phyloP scores from a whole-genome alignment of 2,329 filamentous ascomycete species.

The Penicillium rolfsii region DNA sequence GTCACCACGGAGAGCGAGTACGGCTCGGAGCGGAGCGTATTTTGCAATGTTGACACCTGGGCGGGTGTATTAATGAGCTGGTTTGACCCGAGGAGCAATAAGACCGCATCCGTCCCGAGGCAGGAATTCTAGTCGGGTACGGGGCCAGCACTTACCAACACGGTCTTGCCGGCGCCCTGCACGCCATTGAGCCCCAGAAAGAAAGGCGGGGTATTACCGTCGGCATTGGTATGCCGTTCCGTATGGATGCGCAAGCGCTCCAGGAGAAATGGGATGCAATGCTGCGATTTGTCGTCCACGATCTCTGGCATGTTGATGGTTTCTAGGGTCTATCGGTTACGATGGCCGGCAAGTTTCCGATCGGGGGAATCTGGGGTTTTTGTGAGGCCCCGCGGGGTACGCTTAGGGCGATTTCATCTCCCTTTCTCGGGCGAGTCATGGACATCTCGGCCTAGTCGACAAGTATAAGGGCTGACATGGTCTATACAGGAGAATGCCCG shows the following conservation, averaged over 20 bases:
- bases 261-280: constrained; percentile 78
- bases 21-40: constrained; percentile 60
- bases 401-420: constrained; percentile 8
- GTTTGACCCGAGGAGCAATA: constrained; percentile 8
- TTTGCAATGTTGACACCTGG: constrained; percentile 64
- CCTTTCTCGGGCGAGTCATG: constrained; percentile 14
- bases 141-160: constrained; percentile 60
- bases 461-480: not conserved
- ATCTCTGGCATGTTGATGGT: constrained; percentile 55
- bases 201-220: constrained; percentile 63
- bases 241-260: constrained; percentile 60
- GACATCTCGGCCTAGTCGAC: not conserved
- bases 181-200: constrained; percentile 88
- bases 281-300: constrained; percentile 75
- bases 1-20: constrained; percentile 68
- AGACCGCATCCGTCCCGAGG: constrained; percentile 15
- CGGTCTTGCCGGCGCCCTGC: constrained; percentile 91
- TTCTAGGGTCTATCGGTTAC: constrained; percentile 15
- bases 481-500: too few relatives aligned
- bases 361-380: constrained; percentile 29
- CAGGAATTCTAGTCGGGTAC: not conserved
- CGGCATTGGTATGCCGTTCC: constrained; percentile 41
- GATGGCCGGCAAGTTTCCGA: constrained; percentile 20
- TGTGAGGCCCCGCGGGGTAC: constrained; percentile 19
- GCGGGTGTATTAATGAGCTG: constrained; percentile 6